Conservation (phyloP, 495 filamentous ascomycete species). For the Pseudotulostoma volvatum region DNA sequence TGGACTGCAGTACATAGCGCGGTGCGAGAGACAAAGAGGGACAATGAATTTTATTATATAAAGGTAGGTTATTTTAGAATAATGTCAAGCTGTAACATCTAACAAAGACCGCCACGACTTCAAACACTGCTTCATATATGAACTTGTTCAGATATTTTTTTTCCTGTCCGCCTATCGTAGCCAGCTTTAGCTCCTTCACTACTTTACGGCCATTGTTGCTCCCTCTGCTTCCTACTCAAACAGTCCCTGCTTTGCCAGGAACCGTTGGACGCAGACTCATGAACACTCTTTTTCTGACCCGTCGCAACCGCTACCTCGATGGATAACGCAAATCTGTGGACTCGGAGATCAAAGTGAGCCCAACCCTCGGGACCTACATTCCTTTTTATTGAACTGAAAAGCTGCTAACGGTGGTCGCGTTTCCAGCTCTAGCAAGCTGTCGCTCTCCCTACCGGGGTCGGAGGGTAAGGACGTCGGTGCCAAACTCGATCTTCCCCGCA, state of each 20-base stretch:
- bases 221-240: conserved; percentile 10
- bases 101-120: no score
- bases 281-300: conserved; percentile 26
- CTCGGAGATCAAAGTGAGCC: conserved; percentile 77
- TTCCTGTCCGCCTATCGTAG: no score
- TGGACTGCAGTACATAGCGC: no score
- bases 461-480: conserved; percentile 39
- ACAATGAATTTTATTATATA: no score
- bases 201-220: conserved; percentile 15
- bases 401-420: conserved; percentile 2
- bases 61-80: no score
- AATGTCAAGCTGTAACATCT: no score
- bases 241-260: no score
- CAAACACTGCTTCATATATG: no score
- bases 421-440: conserved; percentile 70
- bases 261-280: no score
- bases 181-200: conserved; percentile 12
- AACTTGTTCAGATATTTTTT: no score
- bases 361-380: neutral
- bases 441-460: conserved; percentile 57
- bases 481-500: conserved; percentile 49
- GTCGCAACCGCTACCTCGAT: conserved; percentile 30
- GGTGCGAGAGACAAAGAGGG: no score
- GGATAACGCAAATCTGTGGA: conserved; percentile 69
- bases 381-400: neutral